Evolutionary conservation across 495 filamentous ascomycete genomes (phyloP).

Genomic region (Aspergillus biplanus): DNA sequence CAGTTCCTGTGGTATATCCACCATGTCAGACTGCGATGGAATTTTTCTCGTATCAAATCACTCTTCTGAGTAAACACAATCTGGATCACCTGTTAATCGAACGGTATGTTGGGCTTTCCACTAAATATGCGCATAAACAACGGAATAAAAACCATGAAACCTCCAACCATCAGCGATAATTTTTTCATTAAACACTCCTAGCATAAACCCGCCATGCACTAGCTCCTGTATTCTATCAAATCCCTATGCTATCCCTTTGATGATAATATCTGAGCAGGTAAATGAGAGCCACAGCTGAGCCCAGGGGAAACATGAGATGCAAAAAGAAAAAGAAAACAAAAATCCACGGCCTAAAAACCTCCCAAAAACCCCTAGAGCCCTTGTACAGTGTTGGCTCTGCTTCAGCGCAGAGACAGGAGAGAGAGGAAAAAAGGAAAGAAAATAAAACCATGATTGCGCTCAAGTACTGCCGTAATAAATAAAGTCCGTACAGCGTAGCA

Average conservation of each 20-base stretch:
- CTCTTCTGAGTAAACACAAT: too few relatives aligned
- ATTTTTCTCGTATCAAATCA: too few relatives aligned
- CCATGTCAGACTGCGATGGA: too few relatives aligned
- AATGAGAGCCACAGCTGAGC: neutral
- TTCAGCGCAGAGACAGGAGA: too few relatives aligned
- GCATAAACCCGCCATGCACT: conserved; percentile 21
- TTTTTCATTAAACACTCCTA: neutral
- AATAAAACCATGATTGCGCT: too few relatives aligned
- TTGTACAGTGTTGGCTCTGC: neutral
- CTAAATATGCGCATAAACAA: too few relatives aligned
- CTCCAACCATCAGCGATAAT: neutral
- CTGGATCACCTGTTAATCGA: too few relatives aligned
- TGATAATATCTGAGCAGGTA: conserved; percentile 2
- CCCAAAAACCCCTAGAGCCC: neutral
- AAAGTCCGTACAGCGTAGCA: too few relatives aligned
- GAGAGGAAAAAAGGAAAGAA: conserved; percentile 1
- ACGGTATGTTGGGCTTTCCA: too few relatives aligned
- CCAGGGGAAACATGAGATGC: neutral
- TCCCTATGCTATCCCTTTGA: conserved; percentile 4
- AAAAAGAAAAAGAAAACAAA: conserved; percentile 6
- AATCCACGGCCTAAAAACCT: conserved; percentile 2
- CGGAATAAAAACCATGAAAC: too few relatives aligned
- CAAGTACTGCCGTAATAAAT: too few relatives aligned
- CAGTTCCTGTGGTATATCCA: too few relatives aligned
- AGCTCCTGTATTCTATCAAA: conserved; percentile 15